Evolutionary conservation across 2,329 filamentous ascomycete species (phyloP).

Genomic region (Zymoseptoria brevis): DNA sequence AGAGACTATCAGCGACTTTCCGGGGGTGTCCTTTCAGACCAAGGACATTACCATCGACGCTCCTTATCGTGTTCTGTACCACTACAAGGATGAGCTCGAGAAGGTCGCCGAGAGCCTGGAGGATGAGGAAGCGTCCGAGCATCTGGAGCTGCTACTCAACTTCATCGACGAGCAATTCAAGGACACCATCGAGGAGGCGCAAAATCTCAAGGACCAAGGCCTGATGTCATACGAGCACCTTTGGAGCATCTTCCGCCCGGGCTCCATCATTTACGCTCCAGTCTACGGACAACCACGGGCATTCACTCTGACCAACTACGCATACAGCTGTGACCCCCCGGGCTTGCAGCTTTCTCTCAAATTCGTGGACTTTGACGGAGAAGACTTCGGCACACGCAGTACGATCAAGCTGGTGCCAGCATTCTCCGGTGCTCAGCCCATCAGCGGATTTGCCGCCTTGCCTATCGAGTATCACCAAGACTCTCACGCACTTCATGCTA

Average conservation of each 20-base stretch:
- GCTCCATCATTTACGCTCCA: slow-evolving; percentile 21
- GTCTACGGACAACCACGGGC: slow-evolving; percentile 26
- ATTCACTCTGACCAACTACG: slow-evolving; percentile 23
- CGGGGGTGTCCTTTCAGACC: slow-evolving; percentile 24
- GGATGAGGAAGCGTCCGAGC: slow-evolving; percentile 24
- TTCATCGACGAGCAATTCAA: slow-evolving; percentile 23
- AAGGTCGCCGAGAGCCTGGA: slow-evolving; percentile 14
- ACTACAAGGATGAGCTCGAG: slow-evolving; percentile 24
- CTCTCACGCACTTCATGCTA: slow-evolving; percentile 9
- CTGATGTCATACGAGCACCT: slow-evolving; percentile 33
- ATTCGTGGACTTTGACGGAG: slow-evolving; percentile 31
- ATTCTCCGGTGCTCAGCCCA: slow-evolving; percentile 18
- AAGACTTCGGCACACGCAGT: slow-evolving; percentile 19
- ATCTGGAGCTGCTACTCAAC: slow-evolving; percentile 27
- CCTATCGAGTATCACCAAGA: slow-evolving; percentile 17
- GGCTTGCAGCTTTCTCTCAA: slow-evolving; percentile 22
- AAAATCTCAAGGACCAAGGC: slow-evolving; percentile 22
- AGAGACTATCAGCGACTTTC: slow-evolving; percentile 19
- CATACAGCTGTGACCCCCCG: slow-evolving; percentile 20
- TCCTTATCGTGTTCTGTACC: slow-evolving; percentile 23
- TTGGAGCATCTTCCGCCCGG: slow-evolving; percentile 39
- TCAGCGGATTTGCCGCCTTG: slow-evolving; percentile 21
- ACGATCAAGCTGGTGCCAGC: slow-evolving; percentile 10
- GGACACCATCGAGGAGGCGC: slow-evolving; percentile 26
- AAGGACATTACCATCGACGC: slow-evolving; percentile 24